Percentiles rank a stretch among this genome's conserved stretches.
These are phyloP conservation scores for Ogataea pignaliae DNA, from an alignment of 805 yeast genomes.

Conservation along the genomic window DNA sequence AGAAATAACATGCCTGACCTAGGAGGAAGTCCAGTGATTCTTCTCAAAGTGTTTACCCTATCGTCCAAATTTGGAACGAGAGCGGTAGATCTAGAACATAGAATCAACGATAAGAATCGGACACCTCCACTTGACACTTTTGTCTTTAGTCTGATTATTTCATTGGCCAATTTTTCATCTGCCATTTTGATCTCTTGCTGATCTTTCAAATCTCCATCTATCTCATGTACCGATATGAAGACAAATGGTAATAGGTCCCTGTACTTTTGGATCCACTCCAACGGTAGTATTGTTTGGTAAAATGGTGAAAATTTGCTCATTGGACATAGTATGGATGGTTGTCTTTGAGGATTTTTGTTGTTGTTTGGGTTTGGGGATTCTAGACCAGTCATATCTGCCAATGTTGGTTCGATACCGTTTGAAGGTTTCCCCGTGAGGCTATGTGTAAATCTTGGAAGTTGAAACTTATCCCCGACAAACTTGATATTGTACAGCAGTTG, in stretches of 20 bases:
- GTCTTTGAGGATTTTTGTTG: background rate
- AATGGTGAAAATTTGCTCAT: slow-evolving; percentile 35
- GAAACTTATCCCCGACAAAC: slow-evolving; percentile 25
- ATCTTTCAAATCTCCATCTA: slow-evolving; percentile 29
- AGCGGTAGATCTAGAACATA: slow-evolving; percentile 27
- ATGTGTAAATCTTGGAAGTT: slow-evolving; percentile 15
- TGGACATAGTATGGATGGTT: slow-evolving; percentile 38
- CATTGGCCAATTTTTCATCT: slow-evolving; percentile 33
- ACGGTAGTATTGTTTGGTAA: slow-evolving; percentile 39
- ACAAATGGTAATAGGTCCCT: slow-evolving; percentile 43
- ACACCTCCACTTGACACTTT: slow-evolving; percentile 28
- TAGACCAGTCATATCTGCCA: background rate
- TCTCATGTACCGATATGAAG: slow-evolving; percentile 40
- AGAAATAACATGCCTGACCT: slow-evolving; percentile 41
- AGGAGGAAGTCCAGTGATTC: slow-evolving; percentile 39
- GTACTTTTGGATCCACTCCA: slow-evolving; percentile 53
- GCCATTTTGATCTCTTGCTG: slow-evolving; percentile 17
- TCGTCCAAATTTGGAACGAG: slow-evolving; percentile 31
- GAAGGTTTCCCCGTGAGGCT: background rate
- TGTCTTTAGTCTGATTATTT: slow-evolving; percentile 31
- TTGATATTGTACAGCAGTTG: slow-evolving; percentile 27
- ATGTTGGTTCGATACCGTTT: background rate
- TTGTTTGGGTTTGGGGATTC: background rate
- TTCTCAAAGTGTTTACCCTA: slow-evolving; percentile 34
- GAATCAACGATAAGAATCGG: slow-evolving; percentile 32